Percentiles rank a stretch among this genome's conserved stretches.
These are phyloP conservation scores for Lactifluus pinguis DNA, from an alignment of 768 basidiomycete species.

Conservation along the genomic window DNA sequence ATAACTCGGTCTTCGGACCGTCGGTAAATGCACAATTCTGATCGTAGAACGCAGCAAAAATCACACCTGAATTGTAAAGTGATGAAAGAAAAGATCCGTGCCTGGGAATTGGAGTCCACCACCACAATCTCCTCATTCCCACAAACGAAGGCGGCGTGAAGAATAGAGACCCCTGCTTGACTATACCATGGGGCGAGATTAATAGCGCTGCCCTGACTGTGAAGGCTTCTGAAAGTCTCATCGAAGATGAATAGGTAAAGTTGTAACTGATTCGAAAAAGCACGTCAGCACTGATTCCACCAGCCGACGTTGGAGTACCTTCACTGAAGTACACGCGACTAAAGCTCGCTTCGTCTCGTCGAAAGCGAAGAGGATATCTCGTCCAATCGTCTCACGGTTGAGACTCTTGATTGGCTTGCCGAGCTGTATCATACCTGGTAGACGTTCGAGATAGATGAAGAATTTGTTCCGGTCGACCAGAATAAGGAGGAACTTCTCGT, in stretches of 20 bases:
- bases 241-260: constrained; percentile 42
- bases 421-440: not conserved
- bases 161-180: constrained; percentile 22
- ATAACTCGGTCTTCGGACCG: constrained; percentile 33
- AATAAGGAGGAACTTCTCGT: constrained; percentile 12
- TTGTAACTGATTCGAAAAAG: constrained; percentile 19
- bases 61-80: constrained; percentile 45
- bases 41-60: not conserved
- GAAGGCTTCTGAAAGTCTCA: constrained; percentile 34
- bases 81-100: constrained; percentile 44
- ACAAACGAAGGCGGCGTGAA: constrained; percentile 34
- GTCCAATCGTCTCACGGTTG: constrained; percentile 39
- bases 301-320: constrained; percentile 24
- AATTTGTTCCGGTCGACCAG: not conserved
- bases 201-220: constrained; percentile 33
- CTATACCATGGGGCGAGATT: constrained; percentile 39
- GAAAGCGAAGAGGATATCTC: constrained; percentile 36
- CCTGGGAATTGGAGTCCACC: constrained; percentile 35
- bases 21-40: not conserved
- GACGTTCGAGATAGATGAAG: constrained; percentile 11
- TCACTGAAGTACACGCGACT: constrained; percentile 36
- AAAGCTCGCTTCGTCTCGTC: constrained; percentile 46
- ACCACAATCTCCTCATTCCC: constrained; percentile 47
- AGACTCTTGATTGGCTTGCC: constrained; percentile 20
- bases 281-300: not conserved